Percentiles rank a stretch among this genome's conserved stretches.
phyloP scores from a whole-genome alignment of 2,329 filamentous ascomycete species.

The Teratosphaeriaceae sp. region DNA sequence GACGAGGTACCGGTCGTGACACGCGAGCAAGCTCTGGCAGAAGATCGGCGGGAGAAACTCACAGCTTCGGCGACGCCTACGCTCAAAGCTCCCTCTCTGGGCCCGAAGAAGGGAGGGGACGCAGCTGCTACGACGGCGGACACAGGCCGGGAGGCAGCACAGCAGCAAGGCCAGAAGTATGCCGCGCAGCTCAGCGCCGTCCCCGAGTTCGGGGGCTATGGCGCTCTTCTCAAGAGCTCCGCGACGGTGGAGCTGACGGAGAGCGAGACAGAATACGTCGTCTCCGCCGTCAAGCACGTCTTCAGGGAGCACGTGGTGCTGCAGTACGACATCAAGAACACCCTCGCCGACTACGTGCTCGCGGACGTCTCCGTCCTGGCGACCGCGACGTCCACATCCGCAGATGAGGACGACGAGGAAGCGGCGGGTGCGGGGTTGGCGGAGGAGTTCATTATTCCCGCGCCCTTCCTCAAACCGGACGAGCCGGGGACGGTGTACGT shows the following conservation, averaged over 20 bases:
- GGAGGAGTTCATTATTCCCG: slow-evolving; percentile 91
- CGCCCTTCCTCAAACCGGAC: slow-evolving; percentile 72
- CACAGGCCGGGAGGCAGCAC: slow-evolving; percentile 63
- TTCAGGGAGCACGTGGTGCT: slow-evolving; percentile 96
- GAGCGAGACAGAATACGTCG: slow-evolving; percentile 95
- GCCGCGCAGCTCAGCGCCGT: slow-evolving; percentile 80
- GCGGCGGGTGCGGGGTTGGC: slow-evolving; percentile 40
- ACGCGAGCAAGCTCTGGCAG: slow-evolving; percentile 89
- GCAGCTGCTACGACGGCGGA: slow-evolving; percentile 68
- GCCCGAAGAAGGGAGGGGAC: slow-evolving; percentile 61
- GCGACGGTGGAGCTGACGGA: slow-evolving; percentile 83
- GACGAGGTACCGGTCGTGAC: slow-evolving; percentile 87
- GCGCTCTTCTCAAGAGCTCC: slow-evolving; percentile 86
- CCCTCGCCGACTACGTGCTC: slow-evolving; percentile 79
- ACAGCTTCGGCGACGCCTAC: slow-evolving; percentile 86
- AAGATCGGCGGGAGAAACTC: slow-evolving; percentile 95
- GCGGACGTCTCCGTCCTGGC: slow-evolving; percentile 83
- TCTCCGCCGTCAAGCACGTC: slow-evolving; percentile 88
- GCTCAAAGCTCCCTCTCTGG: slow-evolving; percentile 83
- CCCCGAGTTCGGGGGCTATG: slow-evolving; percentile 85
- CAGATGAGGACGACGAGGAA: slow-evolving; percentile 77
- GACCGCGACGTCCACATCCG: slow-evolving; percentile 61
- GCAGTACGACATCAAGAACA: slow-evolving; percentile 98
- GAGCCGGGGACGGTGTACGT: slow-evolving; percentile 93
- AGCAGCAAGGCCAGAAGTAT: slow-evolving; percentile 79